Evolutionary conservation across 345 rosid genomes (phyloP), one percentile per base, ranked within the genome.

Genomic region (Anacardium occidentale): DNA sequence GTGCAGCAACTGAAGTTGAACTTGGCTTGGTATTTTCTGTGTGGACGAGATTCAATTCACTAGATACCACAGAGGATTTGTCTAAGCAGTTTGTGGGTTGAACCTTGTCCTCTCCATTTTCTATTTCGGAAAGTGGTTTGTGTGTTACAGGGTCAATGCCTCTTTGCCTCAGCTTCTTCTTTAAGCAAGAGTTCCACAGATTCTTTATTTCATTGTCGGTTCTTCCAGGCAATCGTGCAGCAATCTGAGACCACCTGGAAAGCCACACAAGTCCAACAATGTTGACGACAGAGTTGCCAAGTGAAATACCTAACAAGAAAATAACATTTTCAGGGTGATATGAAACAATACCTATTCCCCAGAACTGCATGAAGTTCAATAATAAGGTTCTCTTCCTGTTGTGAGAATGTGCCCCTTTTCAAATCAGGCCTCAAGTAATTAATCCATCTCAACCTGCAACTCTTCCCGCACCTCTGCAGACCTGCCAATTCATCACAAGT

Each of bases 371-470:
- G 98, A 34, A 91, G 97, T 61, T 91, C 97, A 83, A 94, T 78
- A 60, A 94, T 91, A 72, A 89, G 90, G 73, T 83, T 81, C 86
- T 94, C 98, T 85, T 94, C 98, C 69, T 89, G 88, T 24, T 84
- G 89, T 50, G 98, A 94, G 74, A 94, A 91, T 89, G 95, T 87
- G 75, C 98, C 98, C 82, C 98, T 75, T 82, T 94, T 94, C 79
- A 94, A 88, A 87, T 94, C 98, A 68, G 98, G 98, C 83, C 98
- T 86, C 75, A 94, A 64, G 83, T 94, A 91, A 74, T 94, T 94
- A 73, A 94, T 94, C 98, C 98, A 94, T 74, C 98, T 87, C 69
- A 94, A 81, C 71, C 98, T 86, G 80, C 98, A 94, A 73, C 98
- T 94, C 79, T 94, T 94, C n/a, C 98, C 98, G 76, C 98, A 94